A percentile compares a stretch with the other conserved stretches of the same genome.
Conservation (phyloP, 108 stramenopile species). For the Asterionellopsis glacialis region DNA sequence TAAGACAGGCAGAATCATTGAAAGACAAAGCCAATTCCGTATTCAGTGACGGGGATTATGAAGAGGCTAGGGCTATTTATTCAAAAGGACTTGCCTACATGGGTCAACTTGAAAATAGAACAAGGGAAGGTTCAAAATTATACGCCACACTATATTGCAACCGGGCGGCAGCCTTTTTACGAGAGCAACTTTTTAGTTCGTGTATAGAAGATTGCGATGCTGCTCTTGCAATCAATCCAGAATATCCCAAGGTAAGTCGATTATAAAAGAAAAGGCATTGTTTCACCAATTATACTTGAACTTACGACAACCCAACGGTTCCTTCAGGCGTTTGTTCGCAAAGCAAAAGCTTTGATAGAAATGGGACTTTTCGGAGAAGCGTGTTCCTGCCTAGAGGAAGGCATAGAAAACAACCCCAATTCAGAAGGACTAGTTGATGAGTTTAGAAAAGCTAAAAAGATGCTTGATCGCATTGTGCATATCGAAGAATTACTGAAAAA, state of each 20-base stretch:
- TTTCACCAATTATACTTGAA: no score
- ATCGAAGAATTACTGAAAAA: conserved; percentile 16
- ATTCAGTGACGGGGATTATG: conserved; percentile 47
- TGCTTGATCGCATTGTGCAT: conserved; percentile 23
- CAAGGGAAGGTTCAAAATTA: conserved; percentile 21
- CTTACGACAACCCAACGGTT: no score
- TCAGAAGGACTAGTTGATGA: conserved; percentile 32
- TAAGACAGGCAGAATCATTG: conserved; percentile 28
- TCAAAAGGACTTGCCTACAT: conserved; percentile 32
- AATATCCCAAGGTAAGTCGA: conserved; percentile 29
- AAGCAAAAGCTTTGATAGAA: conserved; percentile 50
- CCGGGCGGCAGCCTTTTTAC: conserved; percentile 43
- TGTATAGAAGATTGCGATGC: conserved; percentile 43
- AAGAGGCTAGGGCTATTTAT: conserved; percentile 33
- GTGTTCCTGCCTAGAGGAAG: conserved; percentile 30
- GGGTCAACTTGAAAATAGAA: conserved; percentile 8
- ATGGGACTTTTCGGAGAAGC: conserved; percentile 44
- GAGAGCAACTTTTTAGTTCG: conserved; percentile 38
- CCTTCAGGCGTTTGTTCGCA: conserved; percentile 27
- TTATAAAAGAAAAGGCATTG: no score
- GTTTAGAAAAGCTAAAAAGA: conserved; percentile 18
- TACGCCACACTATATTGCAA: conserved; percentile 39
- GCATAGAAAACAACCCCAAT: conserved; percentile 25
- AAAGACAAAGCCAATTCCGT: conserved; percentile 53
- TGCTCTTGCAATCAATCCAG: conserved; percentile 33